Conservation (phyloP, 352 stramenopile species). For the Globisporangium ultimum region DNA sequence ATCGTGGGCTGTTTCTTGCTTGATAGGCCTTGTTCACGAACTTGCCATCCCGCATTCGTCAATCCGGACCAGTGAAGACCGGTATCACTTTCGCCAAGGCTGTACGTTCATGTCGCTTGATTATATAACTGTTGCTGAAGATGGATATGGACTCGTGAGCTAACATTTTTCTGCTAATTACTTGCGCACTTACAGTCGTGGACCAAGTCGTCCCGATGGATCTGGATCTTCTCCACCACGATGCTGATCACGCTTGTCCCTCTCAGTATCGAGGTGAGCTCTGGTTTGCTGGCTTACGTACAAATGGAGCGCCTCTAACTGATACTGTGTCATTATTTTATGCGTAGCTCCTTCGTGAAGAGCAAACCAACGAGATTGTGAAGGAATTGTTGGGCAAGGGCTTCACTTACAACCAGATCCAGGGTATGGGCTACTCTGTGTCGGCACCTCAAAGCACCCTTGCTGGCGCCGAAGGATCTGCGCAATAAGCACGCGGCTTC, state of each 20-base stretch:
- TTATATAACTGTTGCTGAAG: background rate
- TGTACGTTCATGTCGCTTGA: constrained; percentile 21
- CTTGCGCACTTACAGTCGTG: constrained; percentile 33
- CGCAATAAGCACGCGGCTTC: constrained; percentile 29
- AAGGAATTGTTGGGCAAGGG: constrained; percentile 81
- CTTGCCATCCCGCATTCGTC: constrained; percentile 60
- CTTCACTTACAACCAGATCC: constrained; percentile 83
- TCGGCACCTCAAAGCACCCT: constrained; percentile 67
- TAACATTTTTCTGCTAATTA: background rate
- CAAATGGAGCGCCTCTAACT: background rate
- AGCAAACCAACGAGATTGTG: constrained; percentile 82
- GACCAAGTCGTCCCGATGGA: constrained; percentile 57
- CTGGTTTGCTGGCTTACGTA: background rate
- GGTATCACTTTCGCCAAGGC: constrained; percentile 53
- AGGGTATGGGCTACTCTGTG: constrained; percentile 81
- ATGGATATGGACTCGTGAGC: no score
- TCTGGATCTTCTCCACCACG: constrained; percentile 82
- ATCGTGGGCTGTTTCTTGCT: constrained; percentile 1
- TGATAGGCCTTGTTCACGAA: constrained; percentile 62
- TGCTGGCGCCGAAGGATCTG: constrained; percentile 27
- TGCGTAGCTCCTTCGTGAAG: constrained; percentile 65
- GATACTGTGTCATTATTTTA: constrained; percentile 4
- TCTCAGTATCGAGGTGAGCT: constrained; percentile 77
- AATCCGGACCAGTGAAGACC: constrained; percentile 60
- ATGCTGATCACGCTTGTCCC: constrained; percentile 83